Conservation (phyloP, 2,329 filamentous ascomycete species). For the Aureobasidium sp. region DNA sequence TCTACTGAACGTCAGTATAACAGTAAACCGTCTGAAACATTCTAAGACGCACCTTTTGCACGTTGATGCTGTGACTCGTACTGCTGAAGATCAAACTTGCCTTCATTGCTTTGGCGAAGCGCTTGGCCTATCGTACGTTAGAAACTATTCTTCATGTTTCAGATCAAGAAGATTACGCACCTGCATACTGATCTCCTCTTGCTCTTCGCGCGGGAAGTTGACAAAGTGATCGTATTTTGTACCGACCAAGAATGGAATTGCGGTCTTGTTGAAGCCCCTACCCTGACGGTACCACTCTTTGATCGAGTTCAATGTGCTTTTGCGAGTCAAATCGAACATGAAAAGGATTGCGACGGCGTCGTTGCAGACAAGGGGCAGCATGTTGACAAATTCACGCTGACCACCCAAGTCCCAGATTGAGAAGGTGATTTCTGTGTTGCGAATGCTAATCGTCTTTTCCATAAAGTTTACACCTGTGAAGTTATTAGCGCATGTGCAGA, state of each 20-base stretch:
- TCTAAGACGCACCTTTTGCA: constrained; percentile 72
- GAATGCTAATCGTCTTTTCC: constrained; percentile 99
- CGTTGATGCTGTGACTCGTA: constrained; percentile 98
- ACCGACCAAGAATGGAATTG: constrained; percentile 94
- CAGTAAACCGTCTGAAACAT: background rate
- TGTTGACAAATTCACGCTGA: constrained; percentile 98
- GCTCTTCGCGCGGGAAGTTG: constrained; percentile 93
- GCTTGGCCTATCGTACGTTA: constrained; percentile 58
- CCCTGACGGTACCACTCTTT: constrained; percentile 99
- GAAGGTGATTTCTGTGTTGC: constrained; percentile 99
- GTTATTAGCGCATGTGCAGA: background rate
- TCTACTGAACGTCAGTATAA: constrained; percentile 47
- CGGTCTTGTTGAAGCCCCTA: constrained; percentile 97
- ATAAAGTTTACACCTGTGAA: constrained; percentile 90
- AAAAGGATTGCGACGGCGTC: constrained; percentile 97
- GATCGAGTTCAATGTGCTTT: constrained; percentile 97
- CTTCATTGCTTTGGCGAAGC: constrained; percentile 97
- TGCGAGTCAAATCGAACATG: constrained; percentile 98
- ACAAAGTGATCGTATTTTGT: constrained; percentile 99
- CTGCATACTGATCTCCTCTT: constrained; percentile 97
- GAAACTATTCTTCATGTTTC: background rate
- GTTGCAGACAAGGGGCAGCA: constrained; percentile 98
- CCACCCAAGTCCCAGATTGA: constrained; percentile 98
- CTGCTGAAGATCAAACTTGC: constrained; percentile 97
- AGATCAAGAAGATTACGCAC: constrained; percentile 40